Evolutionary conservation across 305 asterid genomes (phyloP).

Genomic region (Petunia hybrid): DNA sequence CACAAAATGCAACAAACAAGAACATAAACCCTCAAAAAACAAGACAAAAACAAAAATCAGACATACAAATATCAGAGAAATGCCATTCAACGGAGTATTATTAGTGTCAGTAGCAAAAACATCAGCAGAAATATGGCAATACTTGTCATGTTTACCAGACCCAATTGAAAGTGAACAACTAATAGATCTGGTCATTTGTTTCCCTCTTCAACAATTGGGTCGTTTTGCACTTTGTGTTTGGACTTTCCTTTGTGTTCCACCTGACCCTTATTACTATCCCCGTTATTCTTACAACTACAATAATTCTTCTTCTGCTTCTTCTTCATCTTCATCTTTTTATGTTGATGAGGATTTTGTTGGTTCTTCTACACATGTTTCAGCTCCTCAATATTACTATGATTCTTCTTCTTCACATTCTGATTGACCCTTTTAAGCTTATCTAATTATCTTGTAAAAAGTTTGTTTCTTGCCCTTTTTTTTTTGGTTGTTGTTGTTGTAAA

Average conservation of each 20-base stretch:
- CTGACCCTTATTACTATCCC: slow-evolving; percentile 42
- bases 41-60: neutral
- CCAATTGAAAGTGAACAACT: slow-evolving; percentile 48
- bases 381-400: slow-evolving; percentile 10
- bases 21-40: neutral
- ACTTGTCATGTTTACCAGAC: slow-evolving; percentile 55
- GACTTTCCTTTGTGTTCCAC: slow-evolving; percentile 55
- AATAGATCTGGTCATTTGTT: slow-evolving; percentile 52
- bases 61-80: slow-evolving; percentile 25
- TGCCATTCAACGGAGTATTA: slow-evolving; percentile 55
- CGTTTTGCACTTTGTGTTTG: slow-evolving; percentile 49
- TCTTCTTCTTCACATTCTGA: slow-evolving; percentile 18
- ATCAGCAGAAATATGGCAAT: slow-evolving; percentile 55
- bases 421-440: slow-evolving; percentile 20
- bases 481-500: neutral
- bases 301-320: slow-evolving; percentile 25
- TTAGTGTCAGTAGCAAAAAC: slow-evolving; percentile 45
- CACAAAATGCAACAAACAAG: neutral
- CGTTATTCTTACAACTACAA: slow-evolving; percentile 24
- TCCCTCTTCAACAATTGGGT: slow-evolving; percentile 57
- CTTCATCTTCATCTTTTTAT: slow-evolving; percentile 31
- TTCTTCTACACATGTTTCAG: neutral
- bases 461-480: neutral
- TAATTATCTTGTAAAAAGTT: slow-evolving; percentile 10
- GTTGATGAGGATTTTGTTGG: neutral